Conservation (phyloP, 2,329 filamentous ascomycete genomes). For the Diaporthe citriasiana region DNA sequence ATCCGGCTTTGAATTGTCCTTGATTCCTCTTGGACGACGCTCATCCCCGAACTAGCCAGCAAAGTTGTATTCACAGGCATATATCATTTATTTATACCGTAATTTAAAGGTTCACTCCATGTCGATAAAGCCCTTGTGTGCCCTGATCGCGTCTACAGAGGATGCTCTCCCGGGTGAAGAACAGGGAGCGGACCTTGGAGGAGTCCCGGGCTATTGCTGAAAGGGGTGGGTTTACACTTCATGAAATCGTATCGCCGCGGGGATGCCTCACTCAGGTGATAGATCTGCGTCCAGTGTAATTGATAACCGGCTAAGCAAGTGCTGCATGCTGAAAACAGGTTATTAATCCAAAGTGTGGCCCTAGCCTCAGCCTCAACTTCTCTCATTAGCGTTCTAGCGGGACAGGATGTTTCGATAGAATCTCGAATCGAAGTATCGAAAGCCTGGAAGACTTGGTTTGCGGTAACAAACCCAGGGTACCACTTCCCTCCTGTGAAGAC, state of each 20-base stretch:
- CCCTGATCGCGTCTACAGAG: no score
- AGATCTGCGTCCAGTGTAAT: constrained; percentile 5
- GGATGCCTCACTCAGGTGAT: constrained; percentile 16
- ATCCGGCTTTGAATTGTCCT: no score
- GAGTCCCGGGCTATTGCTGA: neutral
- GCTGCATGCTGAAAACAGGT: neutral
- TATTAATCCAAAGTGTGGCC: neutral
- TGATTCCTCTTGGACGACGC: no score
- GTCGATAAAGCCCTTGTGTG: no score
- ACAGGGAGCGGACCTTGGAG: constrained; percentile 1
- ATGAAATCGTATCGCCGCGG: neutral
- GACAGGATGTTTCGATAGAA: neutral
- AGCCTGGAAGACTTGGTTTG: neutral
- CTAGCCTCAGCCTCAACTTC: neutral
- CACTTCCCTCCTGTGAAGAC: neutral
- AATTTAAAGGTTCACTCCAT: no score
- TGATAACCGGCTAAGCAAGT: neutral
- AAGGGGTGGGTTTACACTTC: neutral
- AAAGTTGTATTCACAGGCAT: no score
- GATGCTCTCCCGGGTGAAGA: constrained; percentile 1
- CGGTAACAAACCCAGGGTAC: neutral
- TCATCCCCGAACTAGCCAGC: no score
- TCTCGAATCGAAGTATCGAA: neutral
- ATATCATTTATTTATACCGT: no score
- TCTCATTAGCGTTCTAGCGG: neutral